Percentiles rank a stretch among this genome's conserved stretches.
phyloP scores from a whole-genome alignment of 495 filamentous ascomycete species.

The Penicillium verhagenii region DNA sequence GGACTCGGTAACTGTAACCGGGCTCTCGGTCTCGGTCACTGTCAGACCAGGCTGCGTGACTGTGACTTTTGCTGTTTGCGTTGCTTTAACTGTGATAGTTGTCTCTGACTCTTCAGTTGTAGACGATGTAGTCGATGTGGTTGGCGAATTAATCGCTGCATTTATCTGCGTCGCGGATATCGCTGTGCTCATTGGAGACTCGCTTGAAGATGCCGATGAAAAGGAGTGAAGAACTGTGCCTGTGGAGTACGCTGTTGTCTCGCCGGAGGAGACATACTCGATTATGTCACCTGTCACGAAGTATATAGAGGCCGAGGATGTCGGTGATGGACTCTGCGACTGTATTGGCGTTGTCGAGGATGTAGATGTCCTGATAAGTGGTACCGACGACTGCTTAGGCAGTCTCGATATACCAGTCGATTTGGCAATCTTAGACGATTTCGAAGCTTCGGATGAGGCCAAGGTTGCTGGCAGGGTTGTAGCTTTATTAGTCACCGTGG shows the following conservation, averaged over 20 bases:
- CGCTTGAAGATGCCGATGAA: background rate
- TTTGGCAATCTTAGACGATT: too few species aligned
- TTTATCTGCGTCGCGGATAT: background rate
- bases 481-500: too few species aligned
- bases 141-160: background rate
- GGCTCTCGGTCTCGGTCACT: constrained; percentile 1
- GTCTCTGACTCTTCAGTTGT: background rate
- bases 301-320: background rate
- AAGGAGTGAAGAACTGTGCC: background rate
- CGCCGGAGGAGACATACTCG: background rate
- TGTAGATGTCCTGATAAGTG: too few species aligned
- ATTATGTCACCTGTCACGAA: background rate
- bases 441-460: too few species aligned
- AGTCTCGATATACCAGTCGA: too few species aligned
- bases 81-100: constrained; percentile 1
- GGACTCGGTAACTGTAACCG: background rate
- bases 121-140: too few species aligned
- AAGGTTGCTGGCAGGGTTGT: too few species aligned
- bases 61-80: background rate
- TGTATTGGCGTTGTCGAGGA: background rate
- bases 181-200: background rate
- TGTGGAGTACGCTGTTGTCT: background rate
- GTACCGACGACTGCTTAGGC: too few species aligned
- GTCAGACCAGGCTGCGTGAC: background rate
- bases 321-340: background rate